Evolutionary conservation across 306 rosid genomes (phyloP), one percentile per base, ranked within the genome.

Genomic region (Pyrus pyrifolia): DNA sequence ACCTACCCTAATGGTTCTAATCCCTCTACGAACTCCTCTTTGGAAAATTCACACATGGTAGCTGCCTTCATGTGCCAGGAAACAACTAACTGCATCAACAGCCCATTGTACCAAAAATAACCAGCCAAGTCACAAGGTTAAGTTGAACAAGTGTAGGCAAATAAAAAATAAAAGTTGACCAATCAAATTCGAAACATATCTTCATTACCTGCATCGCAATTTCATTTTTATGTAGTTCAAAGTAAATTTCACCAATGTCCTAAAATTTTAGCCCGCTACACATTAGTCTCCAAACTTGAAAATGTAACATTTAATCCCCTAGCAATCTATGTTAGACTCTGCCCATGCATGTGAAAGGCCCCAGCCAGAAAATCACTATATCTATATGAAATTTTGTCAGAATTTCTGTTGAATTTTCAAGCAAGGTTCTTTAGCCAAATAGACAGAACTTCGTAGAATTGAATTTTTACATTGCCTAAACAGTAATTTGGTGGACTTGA

Each of bases 21-120:
- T 78, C 99, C 99, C 66, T 90, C 93, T 3, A 87, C 51, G 62
- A 95, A 95, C 85, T 95, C 99, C 87, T 92, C 89, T 88, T 91
- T 95, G 76, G 99, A 88, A 88, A 92, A 95, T 80, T 95, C 99
- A 87, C 99, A 95, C 97, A 95, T 95, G 38, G 99, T 95, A 45
- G 93, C 91, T 53, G 99, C 99, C 92, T 92, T 96, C 99, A 96
- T 96, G 86, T 96, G 99, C 99, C 99, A 96, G 25, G 99, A 96
- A 85, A 96, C 89, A 88, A 96, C 98, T 81, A 92, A 87, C 99
- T 96, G 92, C 88, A 86, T 60, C 51, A 79, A 76, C 74, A 82
- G 23, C 57, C 76, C 75, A 77, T 60, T 31, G 72, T 64, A 68
- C 45, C 22, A 77, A 42, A 82, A 40, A 71, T 58, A 67, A 33